Percentiles rank a stretch among this genome's conserved stretches.
Conservation (phyloP, 2,329 filamentous ascomycete species). For the Diaporthe sp. region DNA sequence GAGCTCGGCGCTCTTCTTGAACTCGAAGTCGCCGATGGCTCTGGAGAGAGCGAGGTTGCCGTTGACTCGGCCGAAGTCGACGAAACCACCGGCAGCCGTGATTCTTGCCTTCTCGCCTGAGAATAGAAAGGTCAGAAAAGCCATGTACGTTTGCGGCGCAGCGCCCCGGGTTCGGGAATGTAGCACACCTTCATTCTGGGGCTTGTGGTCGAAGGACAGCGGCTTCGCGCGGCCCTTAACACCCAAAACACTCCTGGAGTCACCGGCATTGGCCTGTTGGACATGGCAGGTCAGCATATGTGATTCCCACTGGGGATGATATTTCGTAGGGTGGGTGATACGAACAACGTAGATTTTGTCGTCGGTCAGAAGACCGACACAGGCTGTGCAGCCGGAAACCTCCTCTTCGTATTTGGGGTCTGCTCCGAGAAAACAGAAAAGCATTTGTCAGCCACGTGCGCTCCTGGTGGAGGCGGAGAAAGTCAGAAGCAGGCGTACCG, state of each 20-base stretch:
- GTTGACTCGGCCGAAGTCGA: slow-evolving; percentile 98
- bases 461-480: background rate
- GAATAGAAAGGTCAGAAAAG: slow-evolving; percentile 40
- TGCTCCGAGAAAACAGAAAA: slow-evolving; percentile 54
- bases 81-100: slow-evolving; percentile 94
- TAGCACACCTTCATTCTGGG: slow-evolving; percentile 89
- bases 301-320: too few relatives aligned
- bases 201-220: slow-evolving; percentile 99
- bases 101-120: slow-evolving; percentile 97
- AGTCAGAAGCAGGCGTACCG: slow-evolving; percentile 68
- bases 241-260: slow-evolving; percentile 93
- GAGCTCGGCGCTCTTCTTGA: slow-evolving; percentile 98
- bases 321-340: too few relatives aligned
- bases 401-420: slow-evolving; percentile 98
- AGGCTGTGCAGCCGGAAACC: slow-evolving; percentile 97
- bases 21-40: slow-evolving; percentile 98
- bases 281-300: slow-evolving; percentile 44
- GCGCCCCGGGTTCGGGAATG: background rate
- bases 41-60: slow-evolving; percentile 96
- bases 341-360: slow-evolving; percentile 96
- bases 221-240: slow-evolving; percentile 98
- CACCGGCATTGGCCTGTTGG: slow-evolving; percentile 90
- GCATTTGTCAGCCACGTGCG: slow-evolving; percentile 36
- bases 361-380: slow-evolving; percentile 87
- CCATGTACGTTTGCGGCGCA: background rate